Evolutionary conservation across 75 land plant species (phyloP).

Genomic region (Cupressus sempervirens): DNA sequence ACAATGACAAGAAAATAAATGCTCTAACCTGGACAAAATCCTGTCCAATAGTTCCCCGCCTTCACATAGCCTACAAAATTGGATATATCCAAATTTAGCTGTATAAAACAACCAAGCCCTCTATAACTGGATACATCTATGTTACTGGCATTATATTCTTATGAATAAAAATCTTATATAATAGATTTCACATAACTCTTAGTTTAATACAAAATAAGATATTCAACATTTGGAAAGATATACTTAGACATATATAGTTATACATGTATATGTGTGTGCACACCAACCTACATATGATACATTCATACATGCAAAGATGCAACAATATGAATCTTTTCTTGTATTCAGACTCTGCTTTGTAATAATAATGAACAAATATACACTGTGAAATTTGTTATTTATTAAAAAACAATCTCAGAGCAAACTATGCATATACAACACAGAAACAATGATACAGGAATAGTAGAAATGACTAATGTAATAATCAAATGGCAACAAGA

Average conservation of each 20-base stretch:
- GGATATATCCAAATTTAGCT: neutral
- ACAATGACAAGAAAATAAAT: neutral
- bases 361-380: neutral
- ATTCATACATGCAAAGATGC: neutral
- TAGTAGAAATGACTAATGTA: too few species aligned
- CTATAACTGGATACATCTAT: neutral
- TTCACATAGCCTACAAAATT: slow-evolving; percentile 48
- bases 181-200: too few species aligned
- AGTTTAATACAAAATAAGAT: neutral
- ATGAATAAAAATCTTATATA: neutral
- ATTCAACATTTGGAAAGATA: neutral
- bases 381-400: neutral
- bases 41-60: slow-evolving; percentile 60
- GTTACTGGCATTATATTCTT: neutral
- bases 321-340: too few species aligned
- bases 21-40: slow-evolving; percentile 41
- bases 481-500: neutral
- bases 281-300: neutral
- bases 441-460: neutral
- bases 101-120: neutral
- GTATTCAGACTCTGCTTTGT: too few species aligned
- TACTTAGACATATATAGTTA: neutral
- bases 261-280: neutral
- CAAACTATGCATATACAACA: neutral
- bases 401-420: too few species aligned